Evolutionary conservation across 2,329 filamentous ascomycete genomes (phyloP), one percentile per base, ranked within the genome.

Genomic region (Xylariaceae sp.): DNA sequence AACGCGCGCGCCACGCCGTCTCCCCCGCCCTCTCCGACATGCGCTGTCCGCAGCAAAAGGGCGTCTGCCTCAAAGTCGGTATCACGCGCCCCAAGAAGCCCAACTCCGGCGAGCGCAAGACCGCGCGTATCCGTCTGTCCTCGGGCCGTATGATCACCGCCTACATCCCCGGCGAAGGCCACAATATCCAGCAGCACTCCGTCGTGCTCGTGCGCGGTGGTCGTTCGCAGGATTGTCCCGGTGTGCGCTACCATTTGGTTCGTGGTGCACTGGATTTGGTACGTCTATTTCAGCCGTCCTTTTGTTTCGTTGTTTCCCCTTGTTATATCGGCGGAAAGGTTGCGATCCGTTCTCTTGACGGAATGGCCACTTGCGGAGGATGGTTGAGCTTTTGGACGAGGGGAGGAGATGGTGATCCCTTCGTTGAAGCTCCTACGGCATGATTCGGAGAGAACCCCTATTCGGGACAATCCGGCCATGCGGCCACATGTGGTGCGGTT

Each of bases 181-280:
- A 99, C 78, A 99, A 97, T 76, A 92, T 97, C 66, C 93, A 97
- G 81, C 94, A 97, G 82, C 95, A 99, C 80, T 95, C 89, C 69
- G 94, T 99, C 51, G 94, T 99, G 58, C 80, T 97, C 66, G 92
- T 99, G n/a, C 83, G 94, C 66, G 94, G 94, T 60, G 94, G 94
- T 1, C 83, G 94, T 73, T 87, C 86, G 65, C 94, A 97, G 83
- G 94, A 99, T 86, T 99, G 94, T 79, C 94, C 94, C 62, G 94
- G 94, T 87, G 94, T 99, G 76, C 88, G 92, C 72, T 99, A 99
- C 74, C 91, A 95, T 75, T 79, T 97, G 70, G 90, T 99, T 48
- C 82, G 94, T 73, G 94, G 94, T 37, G 90, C 92, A 17, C 79
- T 96, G 76, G 94, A 99, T 83, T 75, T 99, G 84, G 92, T 96